Evolutionary conservation across 768 basidiomycete genomes (phyloP), one percentile per base, ranked within the genome.

Genomic region (Xanthoconium purpureum): DNA sequence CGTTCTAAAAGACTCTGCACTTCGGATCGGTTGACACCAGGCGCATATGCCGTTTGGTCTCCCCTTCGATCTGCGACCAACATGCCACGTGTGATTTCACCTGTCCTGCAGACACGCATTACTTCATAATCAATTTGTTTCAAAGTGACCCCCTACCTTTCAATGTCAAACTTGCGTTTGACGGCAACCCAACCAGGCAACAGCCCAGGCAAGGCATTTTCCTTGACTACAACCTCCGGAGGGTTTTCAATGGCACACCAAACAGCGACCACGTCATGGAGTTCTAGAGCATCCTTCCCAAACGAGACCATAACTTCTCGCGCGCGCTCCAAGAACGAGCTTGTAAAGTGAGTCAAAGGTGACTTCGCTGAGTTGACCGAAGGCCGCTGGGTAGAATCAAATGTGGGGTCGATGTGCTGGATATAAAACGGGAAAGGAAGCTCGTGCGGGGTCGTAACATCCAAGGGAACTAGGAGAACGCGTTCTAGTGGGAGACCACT

Each of bases 181-280:
- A 65, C 63, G 15, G 77, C 75, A 50, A 68, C 66, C 91, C 93
- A 96, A 17, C 85, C 85, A 3, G 66, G 64, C 39, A 55, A 74
- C 67, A 68, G 77, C 52, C 32, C 57, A 45, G 61, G 71, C 51
- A 64, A 45, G 14, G 55, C 56, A 49, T 63, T 43, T 52, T 54
- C 64, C 46, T 63, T 53, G 36, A 71, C 75, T 18, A 63, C 58
- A 5, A n/a, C 28, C 42, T 73, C 71, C 8, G 83, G 85, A 17
- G 88, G 86, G 56, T 88, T 84, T 54, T 80, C 78, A 15, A 91
- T 83, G 2, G 91, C 89, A 69, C 87, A 93, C 91, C 92, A 96
- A 15, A 96, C 80, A 3, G 91, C 89, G 12, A 86, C 85, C 44
- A 94, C 88, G 63, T 98, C 94, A 64, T 98, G 94, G 53, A 95